Conservation (phyloP, 768 basidiomycete species). For the Tricholoma terreum region DNA sequence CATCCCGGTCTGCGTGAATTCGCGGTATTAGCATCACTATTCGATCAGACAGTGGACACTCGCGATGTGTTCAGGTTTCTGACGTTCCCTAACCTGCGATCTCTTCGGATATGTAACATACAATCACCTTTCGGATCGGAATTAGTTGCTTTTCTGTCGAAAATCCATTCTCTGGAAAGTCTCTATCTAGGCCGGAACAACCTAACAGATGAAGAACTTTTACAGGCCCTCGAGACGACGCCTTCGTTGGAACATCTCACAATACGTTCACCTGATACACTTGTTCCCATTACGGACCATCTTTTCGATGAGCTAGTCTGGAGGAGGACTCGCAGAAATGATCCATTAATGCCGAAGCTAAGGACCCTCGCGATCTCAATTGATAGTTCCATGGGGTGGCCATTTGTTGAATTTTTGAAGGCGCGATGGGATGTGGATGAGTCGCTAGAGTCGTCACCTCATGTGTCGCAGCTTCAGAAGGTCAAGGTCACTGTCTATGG, state of each 20-base stretch:
- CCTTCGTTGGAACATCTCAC: slow-evolving; percentile 33
- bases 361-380: slow-evolving; percentile 37
- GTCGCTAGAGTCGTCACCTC: slow-evolving; percentile 1
- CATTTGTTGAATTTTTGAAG: slow-evolving; percentile 36
- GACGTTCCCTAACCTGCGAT: slow-evolving; percentile 32
- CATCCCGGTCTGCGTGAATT: slow-evolving; percentile 33
- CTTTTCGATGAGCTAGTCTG: slow-evolving; percentile 36
- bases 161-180: slow-evolving; percentile 28
- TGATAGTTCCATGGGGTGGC: slow-evolving; percentile 27
- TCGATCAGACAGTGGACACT: slow-evolving; percentile 34
- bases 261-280: slow-evolving; percentile 26
- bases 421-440: slow-evolving; percentile 21
- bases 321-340: slow-evolving; percentile 25
- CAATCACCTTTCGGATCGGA: slow-evolving; percentile 30
- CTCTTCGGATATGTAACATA: slow-evolving; percentile 39
- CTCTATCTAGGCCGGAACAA: slow-evolving; percentile 39
- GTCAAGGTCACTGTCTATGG: slow-evolving; percentile 13
- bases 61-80: slow-evolving; percentile 34
- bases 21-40: slow-evolving; percentile 35
- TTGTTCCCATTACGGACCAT: slow-evolving; percentile 31
- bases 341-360: slow-evolving; percentile 29
- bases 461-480: slow-evolving; percentile 9
- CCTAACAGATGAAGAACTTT: slow-evolving; percentile 31
- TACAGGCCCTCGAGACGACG: slow-evolving; percentile 30
- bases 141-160: slow-evolving; percentile 33